Conservation (phyloP, 2,329 filamentous ascomycete genomes). For the Rutstroemia sp. region DNA sequence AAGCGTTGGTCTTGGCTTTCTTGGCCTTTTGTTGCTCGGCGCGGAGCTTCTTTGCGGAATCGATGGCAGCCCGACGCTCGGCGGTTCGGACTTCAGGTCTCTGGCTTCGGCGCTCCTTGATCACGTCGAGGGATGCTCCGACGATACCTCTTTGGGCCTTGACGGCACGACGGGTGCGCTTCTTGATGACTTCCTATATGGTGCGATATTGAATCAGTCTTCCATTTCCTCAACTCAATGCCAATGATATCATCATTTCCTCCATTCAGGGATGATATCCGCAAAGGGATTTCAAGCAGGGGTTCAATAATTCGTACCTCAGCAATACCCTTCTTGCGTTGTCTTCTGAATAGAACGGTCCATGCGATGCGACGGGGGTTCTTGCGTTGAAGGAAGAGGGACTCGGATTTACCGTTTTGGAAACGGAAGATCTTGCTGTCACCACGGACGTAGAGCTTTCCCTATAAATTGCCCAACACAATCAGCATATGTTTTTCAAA, state of each 20-base stretch:
- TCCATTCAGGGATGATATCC: background rate
- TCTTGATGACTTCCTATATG: conserved; percentile 95
- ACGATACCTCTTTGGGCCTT: conserved; percentile 99
- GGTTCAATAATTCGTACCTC: conserved; percentile 63
- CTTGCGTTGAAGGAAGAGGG: conserved; percentile 99
- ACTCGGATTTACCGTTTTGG: conserved; percentile 99
- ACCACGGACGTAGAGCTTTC: conserved; percentile 98
- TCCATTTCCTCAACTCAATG: background rate
- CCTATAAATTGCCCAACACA: conserved; percentile 46
- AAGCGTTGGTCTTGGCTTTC: conserved; percentile 87
- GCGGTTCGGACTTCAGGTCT: conserved; percentile 93
- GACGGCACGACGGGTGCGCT: conserved; percentile 95
- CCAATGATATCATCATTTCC: conserved; percentile 1
- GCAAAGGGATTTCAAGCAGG: background rate
- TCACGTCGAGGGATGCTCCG: conserved; percentile 97
- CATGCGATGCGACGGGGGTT: conserved; percentile 99
- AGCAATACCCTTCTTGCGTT: conserved; percentile 99
- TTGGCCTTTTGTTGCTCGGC: conserved; percentile 80
- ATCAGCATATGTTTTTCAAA: conserved; percentile 19
- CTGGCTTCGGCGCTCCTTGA: conserved; percentile 96
- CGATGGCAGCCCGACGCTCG: conserved; percentile 83
- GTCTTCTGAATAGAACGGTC: conserved; percentile 96
- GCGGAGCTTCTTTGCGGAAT: conserved; percentile 96
- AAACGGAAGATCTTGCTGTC: conserved; percentile 99
- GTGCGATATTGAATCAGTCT: conserved; percentile 2